Conservation (phyloP, 345 rosid genomes). For the Anastatica hierochuntica region DNA sequence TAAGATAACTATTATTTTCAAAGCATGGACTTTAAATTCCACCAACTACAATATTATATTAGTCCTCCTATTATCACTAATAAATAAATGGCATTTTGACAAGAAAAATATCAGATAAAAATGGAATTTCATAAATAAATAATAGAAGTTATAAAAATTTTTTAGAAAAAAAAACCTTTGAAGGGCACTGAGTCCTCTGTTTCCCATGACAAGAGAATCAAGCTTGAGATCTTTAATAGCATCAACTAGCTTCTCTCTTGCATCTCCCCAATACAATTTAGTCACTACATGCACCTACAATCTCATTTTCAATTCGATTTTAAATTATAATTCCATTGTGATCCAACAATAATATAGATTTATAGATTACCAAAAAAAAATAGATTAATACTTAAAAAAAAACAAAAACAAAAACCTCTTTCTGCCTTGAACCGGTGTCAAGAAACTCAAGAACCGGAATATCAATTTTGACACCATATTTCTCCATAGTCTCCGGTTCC, state of each 20-base stretch:
- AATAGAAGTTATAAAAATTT: too few species aligned
- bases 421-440: conserved; percentile 78
- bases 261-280: conserved; percentile 87
- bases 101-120: too few species aligned
- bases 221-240: conserved; percentile 69
- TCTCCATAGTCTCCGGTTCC: conserved; percentile 57
- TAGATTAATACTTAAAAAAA: too few species aligned
- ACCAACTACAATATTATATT: too few species aligned
- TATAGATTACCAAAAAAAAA: too few species aligned
- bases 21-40: too few species aligned
- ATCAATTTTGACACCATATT: conserved; percentile 52
- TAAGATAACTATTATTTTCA: too few species aligned
- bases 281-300: conserved; percentile 47
- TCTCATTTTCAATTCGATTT: neutral
- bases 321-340: too few species aligned
- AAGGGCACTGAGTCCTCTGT: conserved; percentile 89
- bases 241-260: conserved; percentile 75
- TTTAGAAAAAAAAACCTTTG: conserved; percentile 42
- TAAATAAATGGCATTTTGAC: too few species aligned
- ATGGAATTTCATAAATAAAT: too few species aligned
- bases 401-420: conserved; percentile 37
- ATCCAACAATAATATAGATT: too few species aligned
- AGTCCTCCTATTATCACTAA: too few species aligned
- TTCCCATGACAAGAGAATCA: conserved; percentile 82
- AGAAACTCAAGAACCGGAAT: conserved; percentile 63